A percentile compares a stretch with the other conserved stretches of the same genome.
phyloP scores from a whole-genome alignment of 495 filamentous ascomycete genomes.

The Bombardia bombarda region DNA sequence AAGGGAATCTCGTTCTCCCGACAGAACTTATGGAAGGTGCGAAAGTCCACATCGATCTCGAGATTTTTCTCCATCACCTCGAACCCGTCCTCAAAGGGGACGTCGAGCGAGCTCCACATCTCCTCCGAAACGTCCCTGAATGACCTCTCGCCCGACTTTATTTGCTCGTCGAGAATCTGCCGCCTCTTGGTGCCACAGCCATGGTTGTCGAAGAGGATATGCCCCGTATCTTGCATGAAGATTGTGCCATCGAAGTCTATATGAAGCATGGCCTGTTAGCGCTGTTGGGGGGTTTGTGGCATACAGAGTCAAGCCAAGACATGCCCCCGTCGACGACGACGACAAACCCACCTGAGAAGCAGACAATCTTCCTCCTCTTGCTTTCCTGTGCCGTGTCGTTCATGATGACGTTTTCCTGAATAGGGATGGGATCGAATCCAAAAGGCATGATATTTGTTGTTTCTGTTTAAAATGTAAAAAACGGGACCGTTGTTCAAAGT shows the following conservation, averaged over 20 bases:
- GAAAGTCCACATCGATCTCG: constrained; percentile 60
- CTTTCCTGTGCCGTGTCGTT: constrained; percentile 7
- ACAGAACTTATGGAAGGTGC: constrained; percentile 60
- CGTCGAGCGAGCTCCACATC: constrained; percentile 63
- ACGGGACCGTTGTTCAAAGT: too few relatives aligned
- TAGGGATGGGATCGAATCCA: too few relatives aligned
- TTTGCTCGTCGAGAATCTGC: constrained; percentile 55
- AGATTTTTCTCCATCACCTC: constrained; percentile 56
- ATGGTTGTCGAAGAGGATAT: constrained; percentile 61
- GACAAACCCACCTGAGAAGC: constrained; percentile 44
- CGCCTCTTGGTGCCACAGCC: constrained; percentile 54
- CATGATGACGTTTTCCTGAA: too few relatives aligned
- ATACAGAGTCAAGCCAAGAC: too few relatives aligned
- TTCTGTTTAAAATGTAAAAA: too few relatives aligned
- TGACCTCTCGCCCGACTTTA: constrained; percentile 57
- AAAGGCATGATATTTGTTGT: too few relatives aligned
- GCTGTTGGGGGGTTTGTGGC: too few relatives aligned
- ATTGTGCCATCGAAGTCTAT: constrained; percentile 72
- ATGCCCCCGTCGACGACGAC: too few relatives aligned
- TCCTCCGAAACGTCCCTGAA: constrained; percentile 71
- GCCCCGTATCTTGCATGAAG: constrained; percentile 72
- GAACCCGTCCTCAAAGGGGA: constrained; percentile 70
- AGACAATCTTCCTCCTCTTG: constrained; percentile 47
- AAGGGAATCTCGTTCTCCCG: constrained; percentile 57
- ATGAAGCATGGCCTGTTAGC: not conserved